Conservation (phyloP, 192 early-diverging fungal species). For the Coemansia sp. region DNA sequence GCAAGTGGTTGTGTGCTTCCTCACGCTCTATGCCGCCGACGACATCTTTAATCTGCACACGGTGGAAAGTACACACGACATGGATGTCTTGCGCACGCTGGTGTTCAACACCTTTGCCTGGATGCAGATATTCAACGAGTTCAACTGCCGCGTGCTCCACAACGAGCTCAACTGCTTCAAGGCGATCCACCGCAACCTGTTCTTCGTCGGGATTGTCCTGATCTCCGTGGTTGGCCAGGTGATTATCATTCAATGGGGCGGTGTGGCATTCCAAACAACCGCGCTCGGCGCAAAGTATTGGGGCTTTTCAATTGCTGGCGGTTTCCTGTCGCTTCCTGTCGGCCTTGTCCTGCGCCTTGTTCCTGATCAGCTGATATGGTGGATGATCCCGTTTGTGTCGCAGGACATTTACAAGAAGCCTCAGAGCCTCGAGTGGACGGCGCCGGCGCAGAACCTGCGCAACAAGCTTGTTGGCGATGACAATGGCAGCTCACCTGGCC, state of each 20-base stretch:
- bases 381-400: conserved; percentile 46
- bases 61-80: conserved; percentile 30
- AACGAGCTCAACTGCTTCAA: conserved; percentile 84
- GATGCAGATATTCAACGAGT: conserved; percentile 84
- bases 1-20: conserved; percentile 77
- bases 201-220: conserved; percentile 75
- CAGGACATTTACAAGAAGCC: conserved; percentile 47
- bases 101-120: conserved; percentile 93
- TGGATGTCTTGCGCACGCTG: conserved; percentile 62
- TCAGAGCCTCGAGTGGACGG: conserved; percentile 43
- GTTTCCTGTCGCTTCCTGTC: conserved; percentile 73
- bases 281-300: conserved; percentile 67
- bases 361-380: conserved; percentile 63
- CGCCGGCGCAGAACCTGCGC: conserved; percentile 44
- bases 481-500: too few relatives aligned
- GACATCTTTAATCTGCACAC: conserved; percentile 57
- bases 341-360: conserved; percentile 82
- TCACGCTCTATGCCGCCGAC: conserved; percentile 64
- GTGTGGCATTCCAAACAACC: conserved; percentile 73
- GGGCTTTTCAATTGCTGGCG: conserved; percentile 75
- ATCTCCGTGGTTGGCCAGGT: conserved; percentile 72
- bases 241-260: conserved; percentile 87
- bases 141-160: conserved; percentile 77
- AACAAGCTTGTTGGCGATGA: conserved; percentile 27
- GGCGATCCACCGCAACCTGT: conserved; percentile 66